A percentile compares a stretch with the other conserved stretches of the same genome.
Conservation (phyloP, 2,329 filamentous ascomycete species). For the Lachnellula subtilissima region DNA sequence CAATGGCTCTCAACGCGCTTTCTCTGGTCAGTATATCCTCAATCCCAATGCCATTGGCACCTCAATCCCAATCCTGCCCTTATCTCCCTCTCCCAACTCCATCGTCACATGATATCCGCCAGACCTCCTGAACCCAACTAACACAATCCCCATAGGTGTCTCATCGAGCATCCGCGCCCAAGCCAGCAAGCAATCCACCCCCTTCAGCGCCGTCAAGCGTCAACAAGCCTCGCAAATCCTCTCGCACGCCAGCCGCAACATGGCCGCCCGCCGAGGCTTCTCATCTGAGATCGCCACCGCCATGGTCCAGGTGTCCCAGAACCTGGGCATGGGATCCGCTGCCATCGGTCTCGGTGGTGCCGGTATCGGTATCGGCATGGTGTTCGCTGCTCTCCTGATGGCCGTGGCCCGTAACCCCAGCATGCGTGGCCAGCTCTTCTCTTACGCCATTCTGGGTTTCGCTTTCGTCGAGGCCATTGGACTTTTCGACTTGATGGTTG, state of each 20-base stretch:
- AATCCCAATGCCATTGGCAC: neutral
- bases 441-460: conserved; percentile 92
- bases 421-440: conserved; percentile 93
- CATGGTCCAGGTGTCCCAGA: conserved; percentile 87
- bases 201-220: conserved; percentile 65
- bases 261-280: conserved; percentile 68
- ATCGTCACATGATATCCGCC: neutral
- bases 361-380: conserved; percentile 92
- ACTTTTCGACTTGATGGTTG: conserved; percentile 88
- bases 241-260: conserved; percentile 41
- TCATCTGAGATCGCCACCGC: conserved; percentile 83
- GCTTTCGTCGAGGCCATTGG: conserved; percentile 90
- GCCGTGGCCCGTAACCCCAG: conserved; percentile 91
- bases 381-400: conserved; percentile 85
- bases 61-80: neutral
- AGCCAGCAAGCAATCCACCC: conserved; percentile 13
- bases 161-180: conserved; percentile 22
- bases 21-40: conserved; percentile 56
- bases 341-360: conserved; percentile 90
- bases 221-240: conserved; percentile 63
- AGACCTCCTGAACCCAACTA: conserved; percentile 26
- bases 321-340: conserved; percentile 82
- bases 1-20: conserved; percentile 66
- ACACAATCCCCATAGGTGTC: conserved; percentile 37
- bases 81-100: too few species aligned